Evolutionary conservation across 1,284 basidiomycete genomes (phyloP).

Genomic region (Boletus mariae): DNA sequence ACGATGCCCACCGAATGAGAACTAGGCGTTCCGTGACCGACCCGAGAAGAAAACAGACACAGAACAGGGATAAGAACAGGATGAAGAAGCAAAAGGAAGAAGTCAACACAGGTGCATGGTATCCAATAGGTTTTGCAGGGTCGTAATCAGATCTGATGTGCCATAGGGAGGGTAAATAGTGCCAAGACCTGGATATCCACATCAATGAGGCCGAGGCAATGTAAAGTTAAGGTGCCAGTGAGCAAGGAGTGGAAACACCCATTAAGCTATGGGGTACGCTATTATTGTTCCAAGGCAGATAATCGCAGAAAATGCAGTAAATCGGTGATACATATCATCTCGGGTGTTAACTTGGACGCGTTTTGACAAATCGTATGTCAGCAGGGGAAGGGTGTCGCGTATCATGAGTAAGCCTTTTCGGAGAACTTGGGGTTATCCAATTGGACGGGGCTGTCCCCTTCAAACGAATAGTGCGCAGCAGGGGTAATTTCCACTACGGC

Average conservation of each 20-base stretch:
- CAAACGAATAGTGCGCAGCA: conserved; percentile 21
- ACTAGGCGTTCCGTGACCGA: not conserved
- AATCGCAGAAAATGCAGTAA: conserved; percentile 25
- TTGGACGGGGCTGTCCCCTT: conserved; percentile 14
- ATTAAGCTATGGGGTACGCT: conserved; percentile 20
- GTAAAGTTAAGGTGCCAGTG: conserved; percentile 6
- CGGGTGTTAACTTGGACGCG: conserved; percentile 1
- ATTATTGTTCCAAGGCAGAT: conserved; percentile 18
- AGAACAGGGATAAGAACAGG: conserved; percentile 4
- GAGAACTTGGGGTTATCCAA: conserved; percentile 19
- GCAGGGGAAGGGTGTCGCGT: not conserved
- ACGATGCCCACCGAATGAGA: conserved; percentile 7
- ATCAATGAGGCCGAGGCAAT: conserved; percentile 4
- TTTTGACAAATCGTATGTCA: not conserved
- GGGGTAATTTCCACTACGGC: conserved; percentile 15
- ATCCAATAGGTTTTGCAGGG: conserved; percentile 26
- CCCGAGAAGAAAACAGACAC: conserved; percentile 4
- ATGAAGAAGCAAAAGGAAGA: not conserved
- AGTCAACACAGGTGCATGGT: conserved; percentile 16
- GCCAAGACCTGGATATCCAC: conserved; percentile 15
- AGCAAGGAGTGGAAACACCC: conserved; percentile 17
- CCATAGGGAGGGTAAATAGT: conserved; percentile 13
- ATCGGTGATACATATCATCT: conserved; percentile 22
- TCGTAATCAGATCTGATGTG: conserved; percentile 14
- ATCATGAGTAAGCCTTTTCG: conserved; percentile 32